phyloP scores from a whole-genome alignment of 2,329 filamentous ascomycete genomes.

The Botrytis medusae region DNA sequence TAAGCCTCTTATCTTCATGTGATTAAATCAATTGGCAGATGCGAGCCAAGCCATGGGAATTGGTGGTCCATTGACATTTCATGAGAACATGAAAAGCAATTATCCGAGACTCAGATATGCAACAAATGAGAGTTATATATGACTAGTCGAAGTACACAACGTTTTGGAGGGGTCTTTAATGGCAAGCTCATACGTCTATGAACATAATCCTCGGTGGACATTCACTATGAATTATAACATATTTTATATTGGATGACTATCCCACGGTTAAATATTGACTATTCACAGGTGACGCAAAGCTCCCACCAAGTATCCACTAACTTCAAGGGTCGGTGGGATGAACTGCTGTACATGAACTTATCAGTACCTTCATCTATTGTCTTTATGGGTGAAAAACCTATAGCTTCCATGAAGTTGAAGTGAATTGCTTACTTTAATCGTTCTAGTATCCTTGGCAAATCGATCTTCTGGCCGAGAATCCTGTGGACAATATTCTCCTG shows the following conservation, averaged over 20 bases:
- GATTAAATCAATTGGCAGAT: background rate
- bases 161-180: background rate
- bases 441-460: background rate
- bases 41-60: background rate
- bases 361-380: background rate
- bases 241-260: background rate
- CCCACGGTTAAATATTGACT: background rate
- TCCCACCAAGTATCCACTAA: background rate
- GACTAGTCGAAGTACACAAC: constrained; percentile 3
- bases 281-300: background rate
- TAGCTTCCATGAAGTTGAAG: background rate
- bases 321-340: background rate
- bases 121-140: constrained; percentile 13
- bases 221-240: background rate
- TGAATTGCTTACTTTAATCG: background rate
- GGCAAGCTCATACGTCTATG: background rate
- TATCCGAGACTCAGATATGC: constrained; percentile 23
- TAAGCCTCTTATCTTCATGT: constrained; percentile 18
- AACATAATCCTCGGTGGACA: background rate
- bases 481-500: background rate
- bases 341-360: background rate
- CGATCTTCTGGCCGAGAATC: background rate
- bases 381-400: background rate
- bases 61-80: background rate
- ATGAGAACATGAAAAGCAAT: constrained; percentile 1